Base-by-base conservation (phyloP, 768 basidiomycete species). In the Phanerochaete carnosa region DNA sequence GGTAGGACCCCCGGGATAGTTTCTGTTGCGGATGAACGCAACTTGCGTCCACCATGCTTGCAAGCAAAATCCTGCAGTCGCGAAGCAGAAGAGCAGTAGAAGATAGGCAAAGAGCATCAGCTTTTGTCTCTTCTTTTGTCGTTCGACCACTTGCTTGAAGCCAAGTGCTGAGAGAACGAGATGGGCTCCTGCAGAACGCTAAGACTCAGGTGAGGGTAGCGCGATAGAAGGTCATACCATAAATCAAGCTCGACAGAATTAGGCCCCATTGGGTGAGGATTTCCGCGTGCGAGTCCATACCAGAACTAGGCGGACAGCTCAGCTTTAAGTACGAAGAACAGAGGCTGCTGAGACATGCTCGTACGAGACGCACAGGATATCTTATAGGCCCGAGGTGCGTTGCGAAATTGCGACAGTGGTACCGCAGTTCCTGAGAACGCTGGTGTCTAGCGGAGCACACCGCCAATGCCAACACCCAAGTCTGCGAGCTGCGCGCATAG, bases 11-110 rank as follows among this genome's bases (percentile, higher is more conserved):
- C 65, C 66, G 43, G 64, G 58, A 50, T 65, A 64, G 19, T 45
- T 32, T 2, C 45, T 45, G 29, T 71, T 65, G 19, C 57, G 50
- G 16, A 70, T 64, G 57, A 74, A 72, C 8, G 67, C 69, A 51
- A 61, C 28, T 50, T 45, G 45, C n/a, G 60, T 62, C 60, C 68
- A 62, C 62, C 64, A 64, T 1, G 63, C 56, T 35, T 72, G 70
- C 19, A 72, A 45, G 29, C 58, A 62, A 16, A 70, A 32, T 0
- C 61, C 64, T 9, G 55, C 23, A 4, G 68, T 70, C 0, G 69
- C 62, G 6, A 68, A 58, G 15, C 52, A 13, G 46, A 68, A 69
- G 6, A 72, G 59, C 7, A 60, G 13, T 7, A 50, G 46, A 26
- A 60, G 46, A 37, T 68, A 70, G 39, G 19, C 8, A 1, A 32